Evolutionary conservation across 805 yeast species (phyloP), one percentile per base, ranked within the genome.

Genomic region (Candida oleophila): DNA sequence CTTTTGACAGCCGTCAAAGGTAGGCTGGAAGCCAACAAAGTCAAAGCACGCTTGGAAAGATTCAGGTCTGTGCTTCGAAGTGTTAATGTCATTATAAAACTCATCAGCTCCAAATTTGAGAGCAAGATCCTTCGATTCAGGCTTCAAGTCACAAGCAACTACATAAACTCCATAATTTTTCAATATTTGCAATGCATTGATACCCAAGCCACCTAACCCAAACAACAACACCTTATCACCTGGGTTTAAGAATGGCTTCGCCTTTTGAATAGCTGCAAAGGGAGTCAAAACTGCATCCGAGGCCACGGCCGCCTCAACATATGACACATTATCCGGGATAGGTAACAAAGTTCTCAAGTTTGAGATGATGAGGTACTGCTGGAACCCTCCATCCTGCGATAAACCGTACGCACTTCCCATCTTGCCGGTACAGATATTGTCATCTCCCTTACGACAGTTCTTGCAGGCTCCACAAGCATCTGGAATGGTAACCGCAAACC

Each of bases 191-290:
- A 72, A 39, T 3, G 74, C 77, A 54, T 70, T 71, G 50, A 70
- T 56, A 0, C 77, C 76, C 44, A 72, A 58, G 3, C 77, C 77
- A 11, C 77, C 77, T 18, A 68, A 57, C 0, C 77, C 76, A n/a
- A 66, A 51, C 5, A 69, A 63, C 30, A 69, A 59, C 4, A 71
- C 71, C 47, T 67, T 71, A 7, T 63, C 50, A 2, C 69, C 59
- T 2, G 76, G 75, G 14, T 54, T 51, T 21, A 59, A 43, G 2
- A 45, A 41, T 15, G 54, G 52, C 42, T 52, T 62, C 4, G 67
- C 72, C 49, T 68, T 71, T 47, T 57, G 62, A 30, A 72, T 65
- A 16, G 76, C 71, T 49, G 69, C 74, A 53, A 56, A 71, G 2
- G 77, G 76, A 2, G 77, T 72, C 49, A 72, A 59, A 0, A 71